phyloP scores from a whole-genome alignment of 1,284 basidiomycete genomes.

The Pascua sp. region DNA sequence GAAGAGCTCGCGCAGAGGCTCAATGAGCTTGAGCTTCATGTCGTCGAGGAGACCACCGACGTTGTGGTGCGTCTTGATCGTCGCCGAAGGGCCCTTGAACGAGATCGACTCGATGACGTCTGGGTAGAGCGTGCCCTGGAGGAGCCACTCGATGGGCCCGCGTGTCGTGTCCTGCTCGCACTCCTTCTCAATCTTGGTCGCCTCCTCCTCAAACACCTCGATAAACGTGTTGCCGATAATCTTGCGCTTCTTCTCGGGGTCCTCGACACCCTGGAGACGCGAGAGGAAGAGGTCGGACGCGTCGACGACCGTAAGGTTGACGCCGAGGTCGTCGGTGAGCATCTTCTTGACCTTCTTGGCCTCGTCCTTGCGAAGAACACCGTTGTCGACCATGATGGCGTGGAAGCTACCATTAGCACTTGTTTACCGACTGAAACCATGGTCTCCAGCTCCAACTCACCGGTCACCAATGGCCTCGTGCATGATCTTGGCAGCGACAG shows the following conservation, averaged over 20 bases:
- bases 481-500: conserved; percentile 98
- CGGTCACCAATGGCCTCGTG: conserved; percentile 98
- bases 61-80: conserved; percentile 99
- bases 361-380: conserved; percentile 89
- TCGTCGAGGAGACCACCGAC: conserved; percentile 94
- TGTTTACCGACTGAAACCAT: too few relatives aligned
- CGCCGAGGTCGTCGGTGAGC: conserved; percentile 89
- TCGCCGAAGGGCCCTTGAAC: conserved; percentile 98
- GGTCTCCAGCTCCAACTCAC: too few relatives aligned
- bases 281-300: conserved; percentile 90
- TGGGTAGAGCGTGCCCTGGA: conserved; percentile 98
- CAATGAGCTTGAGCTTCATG: conserved; percentile 99
- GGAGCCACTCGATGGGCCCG: conserved; percentile 91
- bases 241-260: conserved; percentile 96
- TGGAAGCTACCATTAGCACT: conserved; percentile 61
- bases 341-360: conserved; percentile 91
- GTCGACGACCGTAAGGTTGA: conserved; percentile 94
- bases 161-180: conserved; percentile 67
- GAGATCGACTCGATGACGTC: conserved; percentile 99
- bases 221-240: conserved; percentile 99
- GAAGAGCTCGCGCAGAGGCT: conserved; percentile 95
- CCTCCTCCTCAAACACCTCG: conserved; percentile 93
- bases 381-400: conserved; percentile 99
- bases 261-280: conserved; percentile 85
- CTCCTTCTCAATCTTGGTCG: conserved; percentile 75